These are phyloP conservation scores for Rhodotorula sp. DNA, from an alignment of 1,284 basidiomycete genomes.

Conservation along the genomic window DNA sequence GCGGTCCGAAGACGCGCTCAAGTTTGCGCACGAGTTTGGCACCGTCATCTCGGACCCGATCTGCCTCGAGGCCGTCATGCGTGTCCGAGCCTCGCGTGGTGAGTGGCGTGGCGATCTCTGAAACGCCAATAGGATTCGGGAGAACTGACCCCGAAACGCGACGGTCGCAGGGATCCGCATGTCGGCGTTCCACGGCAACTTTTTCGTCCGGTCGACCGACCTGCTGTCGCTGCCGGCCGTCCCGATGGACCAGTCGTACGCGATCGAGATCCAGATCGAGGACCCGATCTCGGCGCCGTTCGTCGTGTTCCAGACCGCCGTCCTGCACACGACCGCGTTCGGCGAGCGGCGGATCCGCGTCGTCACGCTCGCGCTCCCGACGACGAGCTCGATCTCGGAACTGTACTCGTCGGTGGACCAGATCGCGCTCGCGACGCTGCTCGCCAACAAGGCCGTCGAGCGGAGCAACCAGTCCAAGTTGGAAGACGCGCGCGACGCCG, in stretches of 20 bases:
- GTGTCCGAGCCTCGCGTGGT: slow-evolving; percentile 92
- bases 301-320: slow-evolving; percentile 93
- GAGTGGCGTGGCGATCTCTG: slow-evolving; percentile 26
- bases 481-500: slow-evolving; percentile 88
- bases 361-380: slow-evolving; percentile 87
- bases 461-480: slow-evolving; percentile 79
- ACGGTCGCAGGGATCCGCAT: slow-evolving; percentile 74
- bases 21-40: slow-evolving; percentile 96
- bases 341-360: slow-evolving; percentile 96
- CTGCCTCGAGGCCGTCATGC: slow-evolving; percentile 95
- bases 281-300: slow-evolving; percentile 90
- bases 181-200: slow-evolving; percentile 99
- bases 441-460: slow-evolving; percentile 97
- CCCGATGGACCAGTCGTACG: slow-evolving; percentile 93
- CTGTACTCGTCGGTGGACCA: slow-evolving; percentile 95
- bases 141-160: not conserved
- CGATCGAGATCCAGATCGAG: slow-evolving; percentile 95
- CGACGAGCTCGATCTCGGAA: slow-evolving; percentile 88
- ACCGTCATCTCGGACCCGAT: slow-evolving; percentile 90
- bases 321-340: slow-evolving; percentile 93
- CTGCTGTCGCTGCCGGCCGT: slow-evolving; percentile 94
- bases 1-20: slow-evolving; percentile 90
- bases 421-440: slow-evolving; percentile 80
- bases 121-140: too few relatives aligned
- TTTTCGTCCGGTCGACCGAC: slow-evolving; percentile 98